These are phyloP conservation scores for Phytophthora pistaciae DNA, from an alignment of 352 stramenopile genomes.

Conservation along the genomic window DNA sequence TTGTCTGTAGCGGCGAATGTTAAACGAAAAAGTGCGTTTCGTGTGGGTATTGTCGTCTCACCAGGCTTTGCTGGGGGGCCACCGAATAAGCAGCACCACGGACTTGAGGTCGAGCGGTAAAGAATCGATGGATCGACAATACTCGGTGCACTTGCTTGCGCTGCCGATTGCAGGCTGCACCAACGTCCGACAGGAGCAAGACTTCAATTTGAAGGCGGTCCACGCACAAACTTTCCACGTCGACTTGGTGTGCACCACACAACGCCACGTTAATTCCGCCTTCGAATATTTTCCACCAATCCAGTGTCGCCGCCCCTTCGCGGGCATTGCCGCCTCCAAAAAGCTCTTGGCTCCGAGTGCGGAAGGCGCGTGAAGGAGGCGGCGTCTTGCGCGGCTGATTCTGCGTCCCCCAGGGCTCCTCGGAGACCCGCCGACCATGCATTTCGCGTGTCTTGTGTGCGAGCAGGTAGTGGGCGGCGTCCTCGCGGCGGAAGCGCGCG, in stretches of 20 bases:
- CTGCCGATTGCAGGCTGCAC: too few species aligned
- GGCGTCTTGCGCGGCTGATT: conserved; percentile 18
- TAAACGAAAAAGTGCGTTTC: too few species aligned
- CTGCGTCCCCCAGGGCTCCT: conserved; percentile 1
- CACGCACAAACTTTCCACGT: too few species aligned
- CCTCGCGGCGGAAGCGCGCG: conserved; percentile 14
- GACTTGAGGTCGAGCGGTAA: too few species aligned
- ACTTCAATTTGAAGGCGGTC: too few species aligned
- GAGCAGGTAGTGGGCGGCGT: conserved; percentile 28
- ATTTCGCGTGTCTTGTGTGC: conserved; percentile 56
- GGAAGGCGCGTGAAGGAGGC: conserved; percentile 29
- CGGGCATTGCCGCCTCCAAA: not conserved
- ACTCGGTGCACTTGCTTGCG: too few species aligned
- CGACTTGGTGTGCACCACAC: not conserved
- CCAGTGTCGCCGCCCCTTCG: conserved; percentile 1
- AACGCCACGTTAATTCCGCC: not conserved
- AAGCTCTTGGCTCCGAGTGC: conserved; percentile 25
- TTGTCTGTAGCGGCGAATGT: too few species aligned
- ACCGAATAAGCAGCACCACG: too few species aligned
- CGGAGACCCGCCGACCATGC: conserved; percentile 27
- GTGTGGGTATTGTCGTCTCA: too few species aligned
- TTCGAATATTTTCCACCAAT: not conserved
- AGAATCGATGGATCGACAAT: too few species aligned
- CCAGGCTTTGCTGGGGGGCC: too few species aligned
- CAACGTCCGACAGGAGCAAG: too few species aligned